A percentile compares a stretch with the other conserved stretches of the same genome.
Conservation (phyloP, 1,284 basidiomycete genomes). For the Malassezia caprae region DNA sequence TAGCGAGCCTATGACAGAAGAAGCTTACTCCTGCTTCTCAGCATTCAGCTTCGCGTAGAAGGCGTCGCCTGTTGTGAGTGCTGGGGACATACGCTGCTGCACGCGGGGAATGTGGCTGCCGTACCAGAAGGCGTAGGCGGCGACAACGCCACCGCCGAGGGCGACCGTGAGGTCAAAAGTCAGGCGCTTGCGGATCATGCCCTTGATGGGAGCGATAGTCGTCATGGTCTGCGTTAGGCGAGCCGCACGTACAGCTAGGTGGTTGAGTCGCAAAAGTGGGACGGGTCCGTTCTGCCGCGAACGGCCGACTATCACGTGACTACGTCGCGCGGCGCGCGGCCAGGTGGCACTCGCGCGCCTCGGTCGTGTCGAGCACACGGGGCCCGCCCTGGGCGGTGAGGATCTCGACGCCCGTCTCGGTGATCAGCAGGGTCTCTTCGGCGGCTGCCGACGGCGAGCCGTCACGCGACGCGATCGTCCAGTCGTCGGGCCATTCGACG, state of each 20-base stretch:
- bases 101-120: constrained; percentile 13
- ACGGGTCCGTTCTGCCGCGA: neutral
- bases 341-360: constrained; percentile 23
- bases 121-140: constrained; percentile 15
- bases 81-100: constrained; percentile 8
- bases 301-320: constrained; percentile 16
- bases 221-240: constrained; percentile 5
- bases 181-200: constrained; percentile 15
- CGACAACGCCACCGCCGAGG: constrained; percentile 1
- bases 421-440: constrained; percentile 46
- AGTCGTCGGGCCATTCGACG: constrained; percentile 46
- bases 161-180: neutral
- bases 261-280: neutral
- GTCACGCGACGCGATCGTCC: constrained; percentile 43
- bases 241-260: neutral
- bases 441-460: constrained; percentile 40
- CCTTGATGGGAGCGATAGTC: constrained; percentile 13
- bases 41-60: constrained; percentile 16
- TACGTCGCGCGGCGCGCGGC: constrained; percentile 3
- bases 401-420: constrained; percentile 44
- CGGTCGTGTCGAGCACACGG: constrained; percentile 35
- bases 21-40: constrained; percentile 1
- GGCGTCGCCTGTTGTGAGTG: constrained; percentile 9
- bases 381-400: constrained; percentile 42
- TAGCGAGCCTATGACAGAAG: neutral